phyloP scores from a whole-genome alignment of 2,329 filamentous ascomycete species.

The Hypomyces perniciosus region DNA sequence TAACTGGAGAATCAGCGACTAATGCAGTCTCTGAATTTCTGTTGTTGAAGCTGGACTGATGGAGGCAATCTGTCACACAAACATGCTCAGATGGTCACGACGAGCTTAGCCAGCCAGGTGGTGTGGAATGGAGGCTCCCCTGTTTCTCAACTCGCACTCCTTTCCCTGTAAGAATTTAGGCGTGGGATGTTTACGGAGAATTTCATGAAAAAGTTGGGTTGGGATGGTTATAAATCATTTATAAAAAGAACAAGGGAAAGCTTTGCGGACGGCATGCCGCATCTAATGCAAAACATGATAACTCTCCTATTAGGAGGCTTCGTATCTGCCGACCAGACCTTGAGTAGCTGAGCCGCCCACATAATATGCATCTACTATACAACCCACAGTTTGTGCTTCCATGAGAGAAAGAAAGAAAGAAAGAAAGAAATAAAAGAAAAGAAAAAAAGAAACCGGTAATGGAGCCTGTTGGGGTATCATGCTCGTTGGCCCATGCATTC shows the following conservation, averaged over 20 bases:
- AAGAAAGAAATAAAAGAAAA: too few relatives aligned
- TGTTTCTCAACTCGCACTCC: neutral
- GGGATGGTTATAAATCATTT: constrained; percentile 15
- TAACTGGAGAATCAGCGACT: constrained; percentile 75
- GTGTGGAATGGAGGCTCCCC: constrained; percentile 9
- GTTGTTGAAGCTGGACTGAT: neutral
- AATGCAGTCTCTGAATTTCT: constrained; percentile 12
- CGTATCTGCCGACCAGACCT: neutral
- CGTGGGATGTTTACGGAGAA: constrained; percentile 12
- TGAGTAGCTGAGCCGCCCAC: constrained; percentile 10
- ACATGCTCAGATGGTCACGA: constrained; percentile 1
- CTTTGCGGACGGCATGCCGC: constrained; percentile 19
- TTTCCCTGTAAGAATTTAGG: constrained; percentile 13
- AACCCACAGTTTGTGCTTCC: constrained; percentile 17
- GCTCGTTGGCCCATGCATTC: constrained; percentile 1
- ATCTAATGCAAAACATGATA: constrained; percentile 26
- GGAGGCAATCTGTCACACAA: neutral
- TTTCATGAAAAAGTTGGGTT: constrained; percentile 19
- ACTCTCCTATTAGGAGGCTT: constrained; percentile 12
- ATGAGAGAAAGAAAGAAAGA: neutral
- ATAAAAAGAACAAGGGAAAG: constrained; percentile 17
- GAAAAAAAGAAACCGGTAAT: neutral
- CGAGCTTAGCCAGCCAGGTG: neutral
- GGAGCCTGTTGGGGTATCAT: constrained; percentile 24
- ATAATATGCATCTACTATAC: constrained; percentile 30